A percentile compares a stretch with the other conserved stretches of the same genome.
Conservation (phyloP, 768 basidiomycete species). For the Pleurotus pulmonarius region DNA sequence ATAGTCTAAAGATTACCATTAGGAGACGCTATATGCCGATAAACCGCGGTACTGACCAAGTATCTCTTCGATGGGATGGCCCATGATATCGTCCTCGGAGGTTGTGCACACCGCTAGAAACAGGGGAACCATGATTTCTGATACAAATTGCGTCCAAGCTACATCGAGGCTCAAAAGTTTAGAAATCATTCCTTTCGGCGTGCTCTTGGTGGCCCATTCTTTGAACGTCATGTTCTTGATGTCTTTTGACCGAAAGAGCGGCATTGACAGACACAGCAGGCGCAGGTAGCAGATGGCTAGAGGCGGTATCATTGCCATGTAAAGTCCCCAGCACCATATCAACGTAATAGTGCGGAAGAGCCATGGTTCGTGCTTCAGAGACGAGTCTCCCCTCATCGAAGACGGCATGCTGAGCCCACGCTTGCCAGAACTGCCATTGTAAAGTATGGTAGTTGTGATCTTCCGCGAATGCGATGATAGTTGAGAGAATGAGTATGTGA, state of each 20-base stretch:
- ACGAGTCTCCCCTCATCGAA: constrained; percentile 18
- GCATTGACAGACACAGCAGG: constrained; percentile 22
- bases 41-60: constrained; percentile 42
- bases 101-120: constrained; percentile 76
- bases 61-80: constrained; percentile 61
- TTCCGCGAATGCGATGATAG: constrained; percentile 27
- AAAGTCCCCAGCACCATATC: background rate
- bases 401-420: constrained; percentile 52
- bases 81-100: constrained; percentile 45
- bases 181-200: constrained; percentile 37
- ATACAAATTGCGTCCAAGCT: constrained; percentile 49
- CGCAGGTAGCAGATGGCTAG: constrained; percentile 8
- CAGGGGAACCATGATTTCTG: constrained; percentile 54
- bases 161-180: constrained; percentile 43
- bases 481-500: constrained; percentile 70
- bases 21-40: background rate
- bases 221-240: constrained; percentile 36
- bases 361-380: background rate
- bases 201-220: constrained; percentile 42
- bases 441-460: constrained; percentile 52
- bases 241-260: constrained; percentile 20
- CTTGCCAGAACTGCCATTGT: constrained; percentile 59
- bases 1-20: constrained; percentile 45
- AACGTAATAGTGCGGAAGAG: background rate
- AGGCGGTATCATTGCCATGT: background rate